phyloP scores from a whole-genome alignment of 306 rosid species.

The Albizia julibrissin region DNA sequence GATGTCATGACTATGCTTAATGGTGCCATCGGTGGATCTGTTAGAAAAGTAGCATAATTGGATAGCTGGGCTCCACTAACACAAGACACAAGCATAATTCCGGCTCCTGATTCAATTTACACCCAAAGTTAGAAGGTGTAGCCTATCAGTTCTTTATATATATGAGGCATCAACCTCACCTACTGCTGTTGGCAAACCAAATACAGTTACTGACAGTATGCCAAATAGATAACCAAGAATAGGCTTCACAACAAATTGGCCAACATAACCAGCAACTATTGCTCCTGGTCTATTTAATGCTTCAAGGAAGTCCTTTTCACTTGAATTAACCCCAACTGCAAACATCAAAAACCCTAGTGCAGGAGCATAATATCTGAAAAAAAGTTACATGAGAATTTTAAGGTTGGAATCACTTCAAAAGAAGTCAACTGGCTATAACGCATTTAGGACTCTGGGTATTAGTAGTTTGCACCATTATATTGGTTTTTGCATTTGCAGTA shows the following conservation, averaged over 20 bases:
- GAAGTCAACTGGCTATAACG: not conserved
- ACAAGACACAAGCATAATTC: constrained; percentile 88
- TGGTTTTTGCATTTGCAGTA: constrained; percentile 27
- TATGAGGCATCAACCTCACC: constrained; percentile 54
- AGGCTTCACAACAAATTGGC: constrained; percentile 84
- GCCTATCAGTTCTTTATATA: constrained; percentile 18
- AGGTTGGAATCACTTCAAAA: not conserved
- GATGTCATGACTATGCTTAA: constrained; percentile 96
- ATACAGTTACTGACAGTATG: constrained; percentile 53
- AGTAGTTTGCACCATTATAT: constrained; percentile 26
- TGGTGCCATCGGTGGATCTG: constrained; percentile 88
- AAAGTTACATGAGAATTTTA: not conserved
- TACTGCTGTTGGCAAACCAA: constrained; percentile 79
- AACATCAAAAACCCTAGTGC: constrained; percentile 97
- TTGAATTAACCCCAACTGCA: constrained; percentile 96
- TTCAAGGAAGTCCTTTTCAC: constrained; percentile 82
- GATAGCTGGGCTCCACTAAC: constrained; percentile 99
- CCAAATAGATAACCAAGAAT: constrained; percentile 88
- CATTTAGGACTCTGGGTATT: constrained; percentile 6
- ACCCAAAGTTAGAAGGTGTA: constrained; percentile 36
- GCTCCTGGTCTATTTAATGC: constrained; percentile 81
- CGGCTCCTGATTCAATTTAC: constrained; percentile 73
- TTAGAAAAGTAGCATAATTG: constrained; percentile 85
- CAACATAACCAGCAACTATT: constrained; percentile 77
- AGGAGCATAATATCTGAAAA: constrained; percentile 88